phyloP scores from a whole-genome alignment of 1,284 basidiomycete genomes.

The Melampsora allii-populina region DNA sequence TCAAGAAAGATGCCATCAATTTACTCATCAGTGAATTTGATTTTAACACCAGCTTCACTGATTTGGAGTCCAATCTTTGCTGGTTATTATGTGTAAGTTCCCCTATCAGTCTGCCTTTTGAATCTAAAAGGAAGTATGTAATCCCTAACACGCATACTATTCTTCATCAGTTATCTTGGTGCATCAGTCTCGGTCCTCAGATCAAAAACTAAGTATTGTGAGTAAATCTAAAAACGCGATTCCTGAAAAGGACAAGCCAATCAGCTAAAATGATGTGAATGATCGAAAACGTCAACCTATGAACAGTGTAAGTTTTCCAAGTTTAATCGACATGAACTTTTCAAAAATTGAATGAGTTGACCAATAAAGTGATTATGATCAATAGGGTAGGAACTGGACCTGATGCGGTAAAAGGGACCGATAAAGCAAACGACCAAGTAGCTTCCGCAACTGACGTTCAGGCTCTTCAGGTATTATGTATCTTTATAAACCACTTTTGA shows the following conservation, averaged over 20 bases:
- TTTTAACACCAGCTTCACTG: background rate
- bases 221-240: background rate
- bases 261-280: too few relatives aligned
- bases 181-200: slow-evolving; percentile 2
- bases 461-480: background rate
- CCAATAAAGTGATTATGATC: background rate
- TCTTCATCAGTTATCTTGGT: background rate
- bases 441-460: background rate
- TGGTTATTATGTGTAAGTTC: background rate
- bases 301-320: too few relatives aligned
- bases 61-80: slow-evolving; percentile 1
- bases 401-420: background rate
- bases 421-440: background rate
- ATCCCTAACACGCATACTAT: background rate
- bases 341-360: background rate
- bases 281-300: too few relatives aligned
- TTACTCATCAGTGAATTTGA: background rate
- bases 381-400: background rate
- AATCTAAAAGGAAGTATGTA: too few relatives aligned
- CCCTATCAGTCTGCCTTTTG: background rate
- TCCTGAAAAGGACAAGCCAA: too few relatives aligned
- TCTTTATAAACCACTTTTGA: background rate
- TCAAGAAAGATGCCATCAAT: background rate
- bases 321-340: too few relatives aligned
- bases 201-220: background rate